phyloP scores from a whole-genome alignment of 2,329 filamentous ascomycete genomes.

The Dactylonectria macrodidyma region DNA sequence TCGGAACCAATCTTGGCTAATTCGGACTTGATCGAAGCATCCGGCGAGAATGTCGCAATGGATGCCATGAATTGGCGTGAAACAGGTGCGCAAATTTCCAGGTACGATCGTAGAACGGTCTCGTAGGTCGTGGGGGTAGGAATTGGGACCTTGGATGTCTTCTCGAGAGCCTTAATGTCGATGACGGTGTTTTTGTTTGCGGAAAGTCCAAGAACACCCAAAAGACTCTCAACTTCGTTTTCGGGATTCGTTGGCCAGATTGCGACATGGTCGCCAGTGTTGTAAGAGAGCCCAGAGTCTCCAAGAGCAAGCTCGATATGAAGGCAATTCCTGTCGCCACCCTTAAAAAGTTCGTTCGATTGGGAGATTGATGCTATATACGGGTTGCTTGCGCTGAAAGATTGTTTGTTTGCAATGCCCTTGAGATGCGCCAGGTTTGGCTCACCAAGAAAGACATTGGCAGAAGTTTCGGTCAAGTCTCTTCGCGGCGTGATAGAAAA shows the following conservation, averaged over 20 bases:
- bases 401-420: constrained; percentile 82
- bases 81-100: constrained; percentile 95
- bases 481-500: constrained; percentile 86
- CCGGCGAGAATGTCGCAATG: constrained; percentile 89
- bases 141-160: constrained; percentile 97
- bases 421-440: constrained; percentile 96
- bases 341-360: constrained; percentile 90
- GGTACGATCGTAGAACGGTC: constrained; percentile 91
- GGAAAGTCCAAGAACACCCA: constrained; percentile 81
- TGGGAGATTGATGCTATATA: constrained; percentile 94
- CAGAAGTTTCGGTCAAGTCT: constrained; percentile 79
- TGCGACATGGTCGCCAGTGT: constrained; percentile 97
- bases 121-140: constrained; percentile 97
- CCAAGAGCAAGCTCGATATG: constrained; percentile 96
- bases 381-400: constrained; percentile 95
- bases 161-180: constrained; percentile 90
- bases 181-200: constrained; percentile 87
- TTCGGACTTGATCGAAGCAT: constrained; percentile 86
- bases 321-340: constrained; percentile 92
- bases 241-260: constrained; percentile 97
- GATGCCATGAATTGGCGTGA: constrained; percentile 95
- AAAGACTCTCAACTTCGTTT: constrained; percentile 90
- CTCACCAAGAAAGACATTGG: constrained; percentile 93
- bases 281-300: constrained; percentile 90
- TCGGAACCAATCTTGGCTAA: constrained; percentile 91